phyloP scores from a whole-genome alignment of 345 rosid species.

The Iberis pinnata region DNA sequence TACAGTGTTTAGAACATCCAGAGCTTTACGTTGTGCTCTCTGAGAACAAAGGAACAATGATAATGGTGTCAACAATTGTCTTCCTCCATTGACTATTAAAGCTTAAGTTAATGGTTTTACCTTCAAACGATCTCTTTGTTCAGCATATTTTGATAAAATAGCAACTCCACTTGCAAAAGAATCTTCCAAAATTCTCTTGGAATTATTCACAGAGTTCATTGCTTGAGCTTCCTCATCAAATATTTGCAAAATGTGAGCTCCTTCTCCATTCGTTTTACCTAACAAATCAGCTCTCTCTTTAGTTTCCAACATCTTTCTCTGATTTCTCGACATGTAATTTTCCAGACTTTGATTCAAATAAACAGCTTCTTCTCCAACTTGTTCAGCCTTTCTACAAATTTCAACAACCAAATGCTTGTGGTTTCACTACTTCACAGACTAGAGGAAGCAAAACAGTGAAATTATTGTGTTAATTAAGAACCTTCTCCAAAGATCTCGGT shows the following conservation, averaged over 20 bases:
- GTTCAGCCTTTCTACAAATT: conserved; percentile 57
- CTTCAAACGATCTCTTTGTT: conserved; percentile 91
- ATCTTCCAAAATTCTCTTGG: conserved; percentile 78
- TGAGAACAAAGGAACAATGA: conserved; percentile 16
- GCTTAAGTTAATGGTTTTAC: conserved; percentile 25
- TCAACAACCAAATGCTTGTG: not conserved
- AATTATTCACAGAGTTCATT: conserved; percentile 72
- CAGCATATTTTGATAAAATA: conserved; percentile 73
- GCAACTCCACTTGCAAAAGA: conserved; percentile 73
- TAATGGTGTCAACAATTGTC: not conserved
- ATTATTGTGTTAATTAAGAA: too few species aligned
- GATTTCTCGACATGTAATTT: conserved; percentile 57
- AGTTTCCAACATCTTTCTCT: conserved; percentile 60
- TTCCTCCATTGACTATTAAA: not conserved
- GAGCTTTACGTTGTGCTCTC: conserved; percentile 88
- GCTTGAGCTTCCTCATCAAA: conserved; percentile 92
- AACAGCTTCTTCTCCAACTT: conserved; percentile 79
- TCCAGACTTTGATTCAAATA: conserved; percentile 71
- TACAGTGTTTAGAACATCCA: conserved; percentile 78
- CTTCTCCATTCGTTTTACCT: conserved; percentile 70
- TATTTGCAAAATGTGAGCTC: conserved; percentile 73
- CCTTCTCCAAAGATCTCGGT: conserved; percentile 98
- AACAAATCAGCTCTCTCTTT: conserved; percentile 85
- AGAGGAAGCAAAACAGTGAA: not conserved
- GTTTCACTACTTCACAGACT: not conserved